Evolutionary conservation across 345 rosid genomes (phyloP).

Genomic region (Pugionium cornutum): DNA sequence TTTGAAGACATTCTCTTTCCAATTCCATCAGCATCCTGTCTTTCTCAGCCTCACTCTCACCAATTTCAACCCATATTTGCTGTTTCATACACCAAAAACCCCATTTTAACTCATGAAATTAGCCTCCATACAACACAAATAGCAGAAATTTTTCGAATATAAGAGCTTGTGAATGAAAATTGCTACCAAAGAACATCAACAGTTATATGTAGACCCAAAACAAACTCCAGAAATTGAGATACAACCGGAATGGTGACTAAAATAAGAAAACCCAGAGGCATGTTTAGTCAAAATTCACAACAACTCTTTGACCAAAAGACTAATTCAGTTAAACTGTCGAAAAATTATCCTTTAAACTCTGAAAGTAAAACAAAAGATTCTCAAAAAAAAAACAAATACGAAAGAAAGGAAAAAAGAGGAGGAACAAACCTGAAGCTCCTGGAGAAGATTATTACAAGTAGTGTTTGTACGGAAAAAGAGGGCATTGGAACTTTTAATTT

Average conservation of each 20-base stretch:
- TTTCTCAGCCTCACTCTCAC: constrained; percentile 84
- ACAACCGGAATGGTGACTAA: constrained; percentile 3
- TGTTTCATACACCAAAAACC: constrained; percentile 42
- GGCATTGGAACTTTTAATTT: constrained; percentile 59
- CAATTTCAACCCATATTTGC: constrained; percentile 98
- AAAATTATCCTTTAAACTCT: constrained; percentile 41
- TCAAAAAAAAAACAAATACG: background rate
- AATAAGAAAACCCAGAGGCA: constrained; percentile 17
- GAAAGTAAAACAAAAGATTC: background rate
- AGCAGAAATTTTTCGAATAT: background rate
- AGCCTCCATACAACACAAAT: constrained; percentile 12
- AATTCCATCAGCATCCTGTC: constrained; percentile 79
- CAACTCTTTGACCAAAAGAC: constrained; percentile 38
- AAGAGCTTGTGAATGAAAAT: constrained; percentile 18
- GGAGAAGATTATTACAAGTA: constrained; percentile 71
- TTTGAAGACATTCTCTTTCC: constrained; percentile 91
- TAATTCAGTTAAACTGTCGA: constrained; percentile 38
- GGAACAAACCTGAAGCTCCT: constrained; percentile 85
- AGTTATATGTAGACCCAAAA: constrained; percentile 12
- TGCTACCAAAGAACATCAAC: constrained; percentile 11
- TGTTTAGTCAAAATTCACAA: constrained; percentile 34
- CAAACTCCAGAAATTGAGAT: constrained; percentile 5
- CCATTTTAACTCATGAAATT: constrained; percentile 11
- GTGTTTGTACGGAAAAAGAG: constrained; percentile 59
- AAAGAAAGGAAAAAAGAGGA: constrained; percentile 16